Evolutionary conservation across 176 grass and related monocot species (phyloP).

Genomic region (Metroxylon sagu): DNA sequence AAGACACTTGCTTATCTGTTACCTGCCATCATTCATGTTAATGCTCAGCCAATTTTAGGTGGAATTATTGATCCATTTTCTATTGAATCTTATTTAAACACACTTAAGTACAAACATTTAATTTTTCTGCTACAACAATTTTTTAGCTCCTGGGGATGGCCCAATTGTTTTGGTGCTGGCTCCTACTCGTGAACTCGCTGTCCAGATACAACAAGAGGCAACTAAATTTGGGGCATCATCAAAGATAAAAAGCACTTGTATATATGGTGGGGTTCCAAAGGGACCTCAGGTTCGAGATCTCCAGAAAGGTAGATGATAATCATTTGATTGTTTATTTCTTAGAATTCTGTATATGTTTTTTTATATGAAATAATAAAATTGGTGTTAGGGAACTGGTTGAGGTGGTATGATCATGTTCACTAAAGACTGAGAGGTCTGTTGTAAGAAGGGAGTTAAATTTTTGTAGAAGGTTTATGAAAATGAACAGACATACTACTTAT

Average conservation of each 20-base stretch:
- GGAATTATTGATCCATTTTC: conserved; percentile 21
- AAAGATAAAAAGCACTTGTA: conserved; percentile 95
- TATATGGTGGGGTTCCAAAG: conserved; percentile 98
- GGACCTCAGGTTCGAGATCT: conserved; percentile 99
- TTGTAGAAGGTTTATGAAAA: no score
- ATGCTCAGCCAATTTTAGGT: conserved; percentile 94
- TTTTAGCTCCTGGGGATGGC: conserved; percentile 77
- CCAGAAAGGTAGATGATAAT: conserved; percentile 56
- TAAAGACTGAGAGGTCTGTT: no score
- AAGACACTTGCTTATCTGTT: conserved; percentile 92
- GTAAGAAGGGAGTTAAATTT: no score
- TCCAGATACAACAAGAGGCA: conserved; percentile 90
- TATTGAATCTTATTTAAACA: conserved; percentile 9
- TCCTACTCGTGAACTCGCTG: conserved; percentile 87
- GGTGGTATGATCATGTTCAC: no score
- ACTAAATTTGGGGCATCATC: conserved; percentile 94
- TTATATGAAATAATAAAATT: no score
- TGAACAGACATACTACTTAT: no score
- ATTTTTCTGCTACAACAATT: conserved; percentile 3
- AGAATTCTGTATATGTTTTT: no score
- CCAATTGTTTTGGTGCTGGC: conserved; percentile 83
- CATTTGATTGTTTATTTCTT: background rate
- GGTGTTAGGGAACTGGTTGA: no score
- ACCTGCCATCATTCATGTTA: conserved; percentile 92
- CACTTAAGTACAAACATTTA: background rate